These are phyloP conservation scores for Gleditsia sinensis DNA, from an alignment of 306 rosid genomes.

Conservation along the genomic window DNA sequence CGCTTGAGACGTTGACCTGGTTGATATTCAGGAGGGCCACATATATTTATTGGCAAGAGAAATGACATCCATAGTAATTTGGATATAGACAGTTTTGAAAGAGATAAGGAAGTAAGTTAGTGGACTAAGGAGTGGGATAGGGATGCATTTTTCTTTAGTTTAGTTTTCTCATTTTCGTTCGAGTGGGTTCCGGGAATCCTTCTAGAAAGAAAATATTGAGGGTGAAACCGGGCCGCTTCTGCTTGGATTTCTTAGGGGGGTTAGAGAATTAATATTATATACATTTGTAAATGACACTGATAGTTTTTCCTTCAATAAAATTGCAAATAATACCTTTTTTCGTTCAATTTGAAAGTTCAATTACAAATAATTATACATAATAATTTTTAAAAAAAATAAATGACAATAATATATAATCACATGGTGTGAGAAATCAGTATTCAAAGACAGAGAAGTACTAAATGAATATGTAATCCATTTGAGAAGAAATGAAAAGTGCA, in stretches of 20 bases:
- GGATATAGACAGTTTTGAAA: conserved; percentile 42
- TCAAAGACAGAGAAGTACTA: too few species aligned
- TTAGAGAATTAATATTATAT: conserved; percentile 18
- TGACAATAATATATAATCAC: background rate
- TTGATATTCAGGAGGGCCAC: conserved; percentile 29
- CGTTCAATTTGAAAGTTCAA: background rate
- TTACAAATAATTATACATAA: background rate
- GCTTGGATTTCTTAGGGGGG: conserved; percentile 22
- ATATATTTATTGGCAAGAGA: conserved; percentile 21
- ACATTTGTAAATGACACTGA: conserved; percentile 42
- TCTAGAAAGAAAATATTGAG: conserved; percentile 18
- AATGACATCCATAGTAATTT: background rate
- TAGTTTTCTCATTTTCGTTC: conserved; percentile 32
- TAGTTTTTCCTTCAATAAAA: background rate
- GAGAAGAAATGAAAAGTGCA: too few species aligned
- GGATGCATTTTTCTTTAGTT: background rate
- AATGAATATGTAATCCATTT: too few species aligned
- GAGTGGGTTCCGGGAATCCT: conserved; percentile 33
- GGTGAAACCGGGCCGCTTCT: conserved; percentile 30
- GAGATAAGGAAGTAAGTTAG: conserved; percentile 27
- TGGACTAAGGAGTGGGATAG: conserved; percentile 34
- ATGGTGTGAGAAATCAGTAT: too few species aligned
- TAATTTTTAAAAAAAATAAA: too few species aligned
- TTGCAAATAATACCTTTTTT: background rate
- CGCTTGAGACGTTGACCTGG: conserved; percentile 40